These are phyloP conservation scores for Nidularia pulvinata DNA, from an alignment of 768 basidiomycete species.

Conservation along the genomic window DNA sequence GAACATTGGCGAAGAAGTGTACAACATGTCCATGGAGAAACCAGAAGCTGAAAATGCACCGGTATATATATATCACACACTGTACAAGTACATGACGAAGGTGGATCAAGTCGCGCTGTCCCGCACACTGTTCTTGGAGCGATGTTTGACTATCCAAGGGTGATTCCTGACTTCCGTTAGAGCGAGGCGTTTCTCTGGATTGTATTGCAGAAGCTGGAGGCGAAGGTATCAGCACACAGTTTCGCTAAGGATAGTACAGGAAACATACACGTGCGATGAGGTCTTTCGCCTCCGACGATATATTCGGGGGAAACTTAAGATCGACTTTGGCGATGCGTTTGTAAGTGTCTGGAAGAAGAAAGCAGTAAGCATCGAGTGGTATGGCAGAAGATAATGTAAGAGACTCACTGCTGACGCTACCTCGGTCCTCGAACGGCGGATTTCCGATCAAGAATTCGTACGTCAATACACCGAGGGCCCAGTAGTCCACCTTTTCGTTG, in stretches of 20 bases:
- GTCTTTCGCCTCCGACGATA: conserved; percentile 68
- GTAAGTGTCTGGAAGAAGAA: conserved; percentile 68
- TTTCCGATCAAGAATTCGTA: conserved; percentile 93
- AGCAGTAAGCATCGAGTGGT: conserved; percentile 1
- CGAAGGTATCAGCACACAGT: neutral
- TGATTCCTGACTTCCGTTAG: conserved; percentile 76
- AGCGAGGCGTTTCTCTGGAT: conserved; percentile 75
- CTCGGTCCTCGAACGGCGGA: conserved; percentile 81
- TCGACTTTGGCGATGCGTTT: conserved; percentile 89
- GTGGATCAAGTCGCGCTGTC: conserved; percentile 13
- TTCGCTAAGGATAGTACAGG: conserved; percentile 6
- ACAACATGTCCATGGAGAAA: neutral
- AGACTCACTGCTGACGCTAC: conserved; percentile 67
- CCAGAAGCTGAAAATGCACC: neutral
- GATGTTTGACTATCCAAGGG: conserved; percentile 83
- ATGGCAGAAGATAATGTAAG: neutral
- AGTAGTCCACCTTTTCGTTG: conserved; percentile 88
- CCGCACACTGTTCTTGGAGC: conserved; percentile 41
- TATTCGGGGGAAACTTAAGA: conserved; percentile 57
- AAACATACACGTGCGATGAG: conserved; percentile 56
- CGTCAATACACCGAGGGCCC: conserved; percentile 96
- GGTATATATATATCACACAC: neutral
- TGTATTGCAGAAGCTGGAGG: conserved; percentile 80
- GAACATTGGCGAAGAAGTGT: too few species aligned
- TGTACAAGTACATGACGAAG: neutral